Evolutionary conservation across 768 basidiomycete genomes (phyloP), one percentile per base, ranked within the genome.

Genomic region (Lactifluus piperatus): DNA sequence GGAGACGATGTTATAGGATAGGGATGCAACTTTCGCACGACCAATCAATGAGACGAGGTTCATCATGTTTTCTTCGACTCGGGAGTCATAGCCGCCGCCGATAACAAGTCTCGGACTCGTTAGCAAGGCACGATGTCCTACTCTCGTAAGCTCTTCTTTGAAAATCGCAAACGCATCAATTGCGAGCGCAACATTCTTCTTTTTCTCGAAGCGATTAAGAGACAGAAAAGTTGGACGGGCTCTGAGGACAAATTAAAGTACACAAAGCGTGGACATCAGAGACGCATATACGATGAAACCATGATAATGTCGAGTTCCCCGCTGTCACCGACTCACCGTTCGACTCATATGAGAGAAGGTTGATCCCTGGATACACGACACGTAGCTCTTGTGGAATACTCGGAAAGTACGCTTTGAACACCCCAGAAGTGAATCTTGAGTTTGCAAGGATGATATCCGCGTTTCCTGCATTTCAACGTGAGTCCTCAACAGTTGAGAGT

Each of bases 341-440:
- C 1, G 69, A 56, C 30, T 79, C 80, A 65, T 95, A 97, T 0
- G 84, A 84, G 3, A 79, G 73, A 18, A 91, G 74, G 64, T 97
- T 93, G 60, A 99, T 93, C 0, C 94, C 93, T 1, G 97, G 97
- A 69, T 97, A 94, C n/a, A 97, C 84, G n/a, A 97, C 85, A 39
- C 76, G 77, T 3, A 88, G 91, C 0, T 71, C 74, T 26, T 75
- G 74, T 2, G 57, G 62, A 44, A 98, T 83, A 1, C 84, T 83
- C 0, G 81, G 76, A 66, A 98, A 91, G 64, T 92, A 83, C 2
- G 79, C 74, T 59, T 75, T 78, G 69, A 94, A 94, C 0, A 97
- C 81, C 26, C 84, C 72, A n/a, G 85, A 81, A 0, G 94, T 97
- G 67, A 97, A 98, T 26, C 78, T 76, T 3, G 95, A 98, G 69